Base-by-base conservation (phyloP, 768 basidiomycete species). In the Xerocomellus chrysenteron region DNA sequence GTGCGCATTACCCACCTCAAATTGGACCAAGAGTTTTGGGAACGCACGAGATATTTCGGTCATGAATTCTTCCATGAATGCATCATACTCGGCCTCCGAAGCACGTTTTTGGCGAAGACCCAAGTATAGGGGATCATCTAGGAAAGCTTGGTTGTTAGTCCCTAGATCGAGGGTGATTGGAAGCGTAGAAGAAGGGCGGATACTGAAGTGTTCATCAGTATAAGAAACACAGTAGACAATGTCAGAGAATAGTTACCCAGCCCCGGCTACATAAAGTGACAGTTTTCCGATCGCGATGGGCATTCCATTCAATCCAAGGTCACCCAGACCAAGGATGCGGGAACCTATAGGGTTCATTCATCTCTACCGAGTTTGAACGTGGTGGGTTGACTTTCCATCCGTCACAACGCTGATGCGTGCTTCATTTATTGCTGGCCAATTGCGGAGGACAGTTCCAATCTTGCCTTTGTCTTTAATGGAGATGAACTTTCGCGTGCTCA, bases 11-110 rank as follows among this genome's bases (percentile, higher is more conserved):
- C 72, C 49, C 45, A 84, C 87, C 76, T 92, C 91, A 61, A 92
- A 94, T 73, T 95, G 94, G 58, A 95, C 79, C 67, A 95, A 78
- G 48, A 92, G 78, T 62, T 89, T 86, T 0, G 93, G 94, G 79
- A 88, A 94, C 12, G 80, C 77, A 40, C 68, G 68, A 17, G 80
- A 74, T 80, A 95, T 90, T 71, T 90, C 92, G 40, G 77, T 68
- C 90, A 97, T 93, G 74, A 97, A 94, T 69, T 92, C 89, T 66
- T 94, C 92, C 88, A 97, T 91, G 73, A 96, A 94, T 45, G 80
- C 88, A 19, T 80, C 79, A 78, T 90, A 88, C 65, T 84, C 84
- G 19, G 75, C 74, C 26, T 84, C 82, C 1, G 83, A 75, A 26
- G 85, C 76, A 50, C 91, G 83, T 62, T 79, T 83, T 65, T 87